Conservation (phyloP, 768 basidiomycete species). For the Stropharia rugosoannulata region DNA sequence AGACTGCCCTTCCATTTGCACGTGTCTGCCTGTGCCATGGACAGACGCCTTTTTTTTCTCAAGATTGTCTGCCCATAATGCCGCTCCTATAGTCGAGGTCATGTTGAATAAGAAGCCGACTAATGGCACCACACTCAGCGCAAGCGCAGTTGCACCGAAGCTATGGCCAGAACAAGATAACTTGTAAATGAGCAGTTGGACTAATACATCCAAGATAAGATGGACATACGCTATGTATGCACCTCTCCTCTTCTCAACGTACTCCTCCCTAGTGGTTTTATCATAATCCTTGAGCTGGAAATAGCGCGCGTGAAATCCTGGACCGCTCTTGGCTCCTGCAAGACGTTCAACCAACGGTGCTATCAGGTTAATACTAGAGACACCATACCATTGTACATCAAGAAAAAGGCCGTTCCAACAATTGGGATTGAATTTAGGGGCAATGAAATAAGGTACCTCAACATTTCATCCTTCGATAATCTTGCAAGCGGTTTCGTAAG, state of each 20-base stretch:
- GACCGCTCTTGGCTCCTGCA: slow-evolving; percentile 46
- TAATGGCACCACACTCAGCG: slow-evolving; percentile 61
- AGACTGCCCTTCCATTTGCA: slow-evolving; percentile 14
- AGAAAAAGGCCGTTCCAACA: slow-evolving; percentile 63
- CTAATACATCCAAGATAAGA: not conserved
- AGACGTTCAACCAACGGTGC: not conserved
- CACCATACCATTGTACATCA: slow-evolving; percentile 48
- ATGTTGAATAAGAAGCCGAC: slow-evolving; percentile 59
- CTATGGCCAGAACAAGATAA: slow-evolving; percentile 22
- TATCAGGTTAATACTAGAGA: not conserved
- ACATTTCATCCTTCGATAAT: slow-evolving; percentile 42
- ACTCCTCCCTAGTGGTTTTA: slow-evolving; percentile 38
- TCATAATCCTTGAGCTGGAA: slow-evolving; percentile 66
- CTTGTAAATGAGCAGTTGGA: not conserved
- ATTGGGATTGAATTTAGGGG: slow-evolving; percentile 70
- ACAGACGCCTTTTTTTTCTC: slow-evolving; percentile 37
- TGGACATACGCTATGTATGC: slow-evolving; percentile 63
- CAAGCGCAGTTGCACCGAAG: slow-evolving; percentile 59
- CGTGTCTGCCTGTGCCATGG: slow-evolving; percentile 10
- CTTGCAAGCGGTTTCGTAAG: slow-evolving; percentile 47
- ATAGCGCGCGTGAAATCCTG: slow-evolving; percentile 61
- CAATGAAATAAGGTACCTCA: slow-evolving; percentile 61
- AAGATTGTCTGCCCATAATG: slow-evolving; percentile 69
- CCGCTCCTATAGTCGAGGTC: slow-evolving; percentile 67
- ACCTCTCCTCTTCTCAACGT: slow-evolving; percentile 47